A percentile compares a stretch with the other conserved stretches of the same genome.
phyloP scores from a whole-genome alignment of 1,284 basidiomycete species.

The Boletellus deceptivus region DNA sequence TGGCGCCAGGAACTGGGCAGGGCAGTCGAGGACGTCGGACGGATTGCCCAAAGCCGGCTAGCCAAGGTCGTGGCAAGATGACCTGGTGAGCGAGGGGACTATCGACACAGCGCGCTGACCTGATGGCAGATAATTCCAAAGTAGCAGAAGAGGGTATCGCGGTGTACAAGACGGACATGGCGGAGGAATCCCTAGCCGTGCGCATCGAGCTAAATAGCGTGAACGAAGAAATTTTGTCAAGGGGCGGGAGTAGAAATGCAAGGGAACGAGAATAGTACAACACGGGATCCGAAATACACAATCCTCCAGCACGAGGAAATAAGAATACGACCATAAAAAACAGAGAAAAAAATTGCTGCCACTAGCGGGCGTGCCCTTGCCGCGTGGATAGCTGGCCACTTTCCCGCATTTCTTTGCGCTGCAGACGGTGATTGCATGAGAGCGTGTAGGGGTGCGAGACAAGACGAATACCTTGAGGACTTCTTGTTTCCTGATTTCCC shows the following conservation, averaged over 20 bases:
- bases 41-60: conserved; percentile 71
- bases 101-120: background rate
- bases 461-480: conserved; percentile 33
- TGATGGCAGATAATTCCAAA: conserved; percentile 1
- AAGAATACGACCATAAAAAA: conserved; percentile 33
- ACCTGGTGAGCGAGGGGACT: conserved; percentile 4
- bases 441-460: conserved; percentile 12
- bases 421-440: conserved; percentile 9
- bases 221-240: background rate
- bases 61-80: conserved; percentile 21
- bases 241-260: conserved; percentile 3
- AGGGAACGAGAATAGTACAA: conserved; percentile 24
- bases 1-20: conserved; percentile 70
- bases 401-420: conserved; percentile 34
- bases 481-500: conserved; percentile 52
- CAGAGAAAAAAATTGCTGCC: background rate
- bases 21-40: conserved; percentile 71
- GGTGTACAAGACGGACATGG: conserved; percentile 11
- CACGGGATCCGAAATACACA: conserved; percentile 18
- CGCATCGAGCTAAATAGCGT: conserved; percentile 14
- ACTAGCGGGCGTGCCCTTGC: conserved; percentile 11
- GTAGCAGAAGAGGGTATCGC: conserved; percentile 7
- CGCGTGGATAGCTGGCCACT: conserved; percentile 15
- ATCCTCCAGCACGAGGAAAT: conserved; percentile 22
- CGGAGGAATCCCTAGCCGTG: conserved; percentile 6